Evolutionary conservation across 768 basidiomycete genomes (phyloP).

Genomic region (Boletus eberwhitei): DNA sequence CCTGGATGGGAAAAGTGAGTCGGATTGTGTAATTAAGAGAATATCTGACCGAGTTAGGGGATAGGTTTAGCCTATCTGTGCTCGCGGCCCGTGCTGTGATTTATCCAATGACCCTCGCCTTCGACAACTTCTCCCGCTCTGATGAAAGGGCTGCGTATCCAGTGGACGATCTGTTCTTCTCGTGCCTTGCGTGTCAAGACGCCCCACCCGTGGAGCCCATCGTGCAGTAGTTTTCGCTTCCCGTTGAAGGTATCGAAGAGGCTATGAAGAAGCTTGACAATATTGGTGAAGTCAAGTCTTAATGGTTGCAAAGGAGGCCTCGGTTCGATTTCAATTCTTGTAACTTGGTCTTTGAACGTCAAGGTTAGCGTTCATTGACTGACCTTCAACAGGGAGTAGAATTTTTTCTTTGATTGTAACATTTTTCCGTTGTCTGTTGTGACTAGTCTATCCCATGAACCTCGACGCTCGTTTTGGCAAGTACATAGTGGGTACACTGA

Average conservation of each 20-base stretch:
- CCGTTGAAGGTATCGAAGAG: slow-evolving; percentile 22
- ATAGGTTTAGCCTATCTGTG: slow-evolving; percentile 14
- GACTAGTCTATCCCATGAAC: too few species aligned
- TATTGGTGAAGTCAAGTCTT: slow-evolving; percentile 21
- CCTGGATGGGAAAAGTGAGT: slow-evolving; percentile 12
- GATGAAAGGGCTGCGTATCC: slow-evolving; percentile 12
- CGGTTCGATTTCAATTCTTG: not conserved
- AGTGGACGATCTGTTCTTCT: not conserved
- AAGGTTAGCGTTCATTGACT: too few species aligned
- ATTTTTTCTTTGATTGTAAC: not conserved
- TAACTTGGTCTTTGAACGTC: not conserved
- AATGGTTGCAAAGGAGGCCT: too few species aligned
- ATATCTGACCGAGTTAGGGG: not conserved
- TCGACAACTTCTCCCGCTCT: slow-evolving; percentile 12
- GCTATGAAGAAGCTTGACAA: not conserved
- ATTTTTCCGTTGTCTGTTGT: not conserved
- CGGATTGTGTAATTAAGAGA: not conserved
- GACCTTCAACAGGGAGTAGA: not conserved
- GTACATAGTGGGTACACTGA: too few species aligned
- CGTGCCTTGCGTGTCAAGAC: slow-evolving; percentile 19
- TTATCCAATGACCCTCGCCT: slow-evolving; percentile 18
- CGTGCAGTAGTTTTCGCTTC: slow-evolving; percentile 28
- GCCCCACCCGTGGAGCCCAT: slow-evolving; percentile 25
- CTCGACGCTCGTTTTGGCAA: too few species aligned
- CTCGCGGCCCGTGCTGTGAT: slow-evolving; percentile 15